Percentiles rank a stretch among this genome's conserved stretches.
Conservation (phyloP, 2,329 filamentous ascomycete species). For the Mariannaea elegans region DNA sequence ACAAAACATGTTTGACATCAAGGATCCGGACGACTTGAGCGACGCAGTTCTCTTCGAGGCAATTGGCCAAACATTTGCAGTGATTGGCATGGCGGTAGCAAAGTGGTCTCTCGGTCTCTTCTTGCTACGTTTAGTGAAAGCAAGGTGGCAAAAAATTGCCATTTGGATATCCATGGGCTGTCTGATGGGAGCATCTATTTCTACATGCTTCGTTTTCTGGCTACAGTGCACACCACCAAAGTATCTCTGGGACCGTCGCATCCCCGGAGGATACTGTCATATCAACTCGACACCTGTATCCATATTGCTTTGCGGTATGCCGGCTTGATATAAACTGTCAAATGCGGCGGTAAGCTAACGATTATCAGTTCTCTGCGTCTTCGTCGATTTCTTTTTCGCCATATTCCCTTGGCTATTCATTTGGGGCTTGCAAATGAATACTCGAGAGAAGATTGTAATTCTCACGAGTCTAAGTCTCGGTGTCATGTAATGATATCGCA, state of each 20-base stretch:
- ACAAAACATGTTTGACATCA: constrained; percentile 38
- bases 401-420: constrained; percentile 55
- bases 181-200: constrained; percentile 31
- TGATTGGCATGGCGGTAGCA: constrained; percentile 50
- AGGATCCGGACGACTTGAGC: constrained; percentile 29
- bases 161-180: constrained; percentile 45
- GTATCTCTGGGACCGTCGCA: constrained; percentile 32
- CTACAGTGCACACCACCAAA: constrained; percentile 29
- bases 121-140: constrained; percentile 47
- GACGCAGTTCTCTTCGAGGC: constrained; percentile 43
- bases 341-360: neutral
- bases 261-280: constrained; percentile 25
- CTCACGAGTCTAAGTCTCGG: constrained; percentile 53
- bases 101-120: constrained; percentile 52
- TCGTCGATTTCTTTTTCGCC: constrained; percentile 51
- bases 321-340: rapidly evolving
- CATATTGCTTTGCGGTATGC: constrained; percentile 35
- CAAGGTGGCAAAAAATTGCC: constrained; percentile 45
- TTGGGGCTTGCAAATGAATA: constrained; percentile 55
- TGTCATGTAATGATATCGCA: constrained; percentile 44
- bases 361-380: constrained; percentile 33
- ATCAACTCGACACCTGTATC: constrained; percentile 32
- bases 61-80: constrained; percentile 48
- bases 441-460: constrained; percentile 55
- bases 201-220: constrained; percentile 26